Evolutionary conservation across 805 yeast species (phyloP).

Genomic region (Metschnikowia borealis): DNA sequence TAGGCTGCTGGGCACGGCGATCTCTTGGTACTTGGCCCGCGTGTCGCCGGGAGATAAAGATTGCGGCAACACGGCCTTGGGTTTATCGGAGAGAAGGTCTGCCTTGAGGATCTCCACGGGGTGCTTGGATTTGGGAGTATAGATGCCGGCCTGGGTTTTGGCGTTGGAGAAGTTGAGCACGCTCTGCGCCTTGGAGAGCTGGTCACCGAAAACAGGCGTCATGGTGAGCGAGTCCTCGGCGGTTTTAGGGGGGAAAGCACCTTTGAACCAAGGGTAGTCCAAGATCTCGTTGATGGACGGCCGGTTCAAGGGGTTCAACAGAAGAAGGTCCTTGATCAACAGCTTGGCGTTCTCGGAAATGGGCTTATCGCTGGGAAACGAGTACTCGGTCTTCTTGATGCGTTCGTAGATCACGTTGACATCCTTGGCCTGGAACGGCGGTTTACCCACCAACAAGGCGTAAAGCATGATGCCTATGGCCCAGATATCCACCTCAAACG

Average conservation of each 20-base stretch:
- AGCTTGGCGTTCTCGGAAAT: constrained; percentile 69
- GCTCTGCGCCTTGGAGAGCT: constrained; percentile 56
- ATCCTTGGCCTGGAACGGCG: constrained; percentile 96
- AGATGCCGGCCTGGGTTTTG: constrained; percentile 61
- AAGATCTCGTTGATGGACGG: constrained; percentile 78
- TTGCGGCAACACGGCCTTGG: constrained; percentile 71
- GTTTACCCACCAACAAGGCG: constrained; percentile 88
- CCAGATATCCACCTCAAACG: constrained; percentile 96
- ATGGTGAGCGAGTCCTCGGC: constrained; percentile 59
- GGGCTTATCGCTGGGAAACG: constrained; percentile 68
- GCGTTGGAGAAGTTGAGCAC: constrained; percentile 62
- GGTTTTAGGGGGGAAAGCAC: constrained; percentile 73
- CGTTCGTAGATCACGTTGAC: constrained; percentile 89
- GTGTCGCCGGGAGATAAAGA: constrained; percentile 93
- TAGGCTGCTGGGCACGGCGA: constrained; percentile 36
- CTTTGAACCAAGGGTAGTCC: constrained; percentile 82
- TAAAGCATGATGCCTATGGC: constrained; percentile 95
- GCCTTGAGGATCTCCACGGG: constrained; percentile 69
- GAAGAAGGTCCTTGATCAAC: constrained; percentile 68
- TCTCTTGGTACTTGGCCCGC: constrained; percentile 78
- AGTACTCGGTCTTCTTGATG: constrained; percentile 76
- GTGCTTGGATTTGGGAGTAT: constrained; percentile 48
- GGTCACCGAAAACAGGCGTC: constrained; percentile 52
- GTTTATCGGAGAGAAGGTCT: constrained; percentile 66
- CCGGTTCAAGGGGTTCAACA: constrained; percentile 74